These are phyloP conservation scores for Coemansia sp. DNA, from an alignment of 192 early-diverging fungal genomes.

Conservation along the genomic window DNA sequence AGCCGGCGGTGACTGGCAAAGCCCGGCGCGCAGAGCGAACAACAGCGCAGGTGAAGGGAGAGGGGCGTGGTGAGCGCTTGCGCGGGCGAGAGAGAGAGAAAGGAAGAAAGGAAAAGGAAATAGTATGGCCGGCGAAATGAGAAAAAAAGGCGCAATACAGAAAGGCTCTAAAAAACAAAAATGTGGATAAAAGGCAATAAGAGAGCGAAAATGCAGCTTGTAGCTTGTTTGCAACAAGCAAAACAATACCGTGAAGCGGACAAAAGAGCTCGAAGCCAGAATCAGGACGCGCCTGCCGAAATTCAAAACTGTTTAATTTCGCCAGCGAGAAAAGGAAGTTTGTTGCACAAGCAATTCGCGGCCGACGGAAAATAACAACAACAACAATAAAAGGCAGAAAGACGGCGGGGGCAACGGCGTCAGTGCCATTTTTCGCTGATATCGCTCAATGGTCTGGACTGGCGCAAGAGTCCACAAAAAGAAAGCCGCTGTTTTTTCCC, in stretches of 20 bases:
- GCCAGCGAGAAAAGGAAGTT: too few relatives aligned
- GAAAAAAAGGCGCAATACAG: slow-evolving; percentile 1
- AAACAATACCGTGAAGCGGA: background rate
- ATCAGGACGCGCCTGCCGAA: background rate
- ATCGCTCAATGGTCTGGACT: background rate
- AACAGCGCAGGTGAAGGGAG: too few relatives aligned
- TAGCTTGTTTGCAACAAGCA: background rate
- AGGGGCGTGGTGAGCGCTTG: too few relatives aligned
- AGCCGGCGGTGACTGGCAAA: background rate
- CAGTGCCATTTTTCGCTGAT: background rate
- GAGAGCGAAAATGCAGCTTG: background rate
- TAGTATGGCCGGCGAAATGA: background rate
- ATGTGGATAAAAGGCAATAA: background rate
- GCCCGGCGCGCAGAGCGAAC: too few relatives aligned
- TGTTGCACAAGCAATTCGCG: too few relatives aligned
- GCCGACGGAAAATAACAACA: too few relatives aligned
- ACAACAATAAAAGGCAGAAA: background rate
- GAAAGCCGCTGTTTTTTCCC: background rate
- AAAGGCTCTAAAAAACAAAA: background rate
- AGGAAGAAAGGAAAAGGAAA: background rate
- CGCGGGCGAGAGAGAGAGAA: background rate
- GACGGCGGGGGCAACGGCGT: too few relatives aligned
- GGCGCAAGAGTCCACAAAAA: background rate
- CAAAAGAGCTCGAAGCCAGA: background rate
- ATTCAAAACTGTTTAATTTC: background rate